Percentiles rank a stretch among this genome's conserved stretches.
Evolutionary conservation across 768 basidiomycete species (phyloP).

Genomic region (Mycena vitilis): DNA sequence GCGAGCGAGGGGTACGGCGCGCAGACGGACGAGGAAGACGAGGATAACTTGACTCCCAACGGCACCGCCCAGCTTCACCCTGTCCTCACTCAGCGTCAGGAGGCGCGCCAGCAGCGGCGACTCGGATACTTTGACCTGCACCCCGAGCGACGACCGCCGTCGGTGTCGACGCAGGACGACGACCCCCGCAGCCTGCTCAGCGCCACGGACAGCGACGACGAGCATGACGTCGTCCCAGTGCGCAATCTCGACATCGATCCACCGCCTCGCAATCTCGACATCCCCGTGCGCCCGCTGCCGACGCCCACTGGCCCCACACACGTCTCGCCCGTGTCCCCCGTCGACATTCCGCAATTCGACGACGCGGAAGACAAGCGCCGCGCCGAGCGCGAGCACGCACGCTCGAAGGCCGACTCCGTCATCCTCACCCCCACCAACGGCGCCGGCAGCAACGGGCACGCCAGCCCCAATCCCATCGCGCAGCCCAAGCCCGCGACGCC

Average conservation of each 20-base stretch:
- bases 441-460: slow-evolving; percentile 33
- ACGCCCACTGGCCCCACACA: slow-evolving; percentile 19
- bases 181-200: slow-evolving; percentile 50
- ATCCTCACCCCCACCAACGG: slow-evolving; percentile 21
- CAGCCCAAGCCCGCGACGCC: slow-evolving; percentile 34
- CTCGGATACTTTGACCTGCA: slow-evolving; percentile 84
- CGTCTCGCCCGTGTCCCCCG: slow-evolving; percentile 21
- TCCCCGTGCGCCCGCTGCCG: slow-evolving; percentile 26
- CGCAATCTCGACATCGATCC: slow-evolving; percentile 32
- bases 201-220: slow-evolving; percentile 49
- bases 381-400: slow-evolving; percentile 1
- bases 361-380: slow-evolving; percentile 16
- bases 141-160: slow-evolving; percentile 69
- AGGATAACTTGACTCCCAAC: slow-evolving; percentile 25
- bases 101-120: slow-evolving; percentile 55
- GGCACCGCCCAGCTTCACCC: slow-evolving; percentile 26
- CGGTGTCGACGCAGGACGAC: slow-evolving; percentile 46
- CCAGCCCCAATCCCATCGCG: slow-evolving; percentile 24
- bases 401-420: slow-evolving; percentile 13
- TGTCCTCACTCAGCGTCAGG: slow-evolving; percentile 43
- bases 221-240: slow-evolving; percentile 19
- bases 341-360: slow-evolving; percentile 18
- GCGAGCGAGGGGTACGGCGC: slow-evolving; percentile 23
- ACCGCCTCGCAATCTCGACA: slow-evolving; percentile 29
- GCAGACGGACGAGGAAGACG: slow-evolving; percentile 24